These are phyloP conservation scores for Larix kaempferi DNA, from an alignment of 75 land plant genomes.

Conservation along the genomic window DNA sequence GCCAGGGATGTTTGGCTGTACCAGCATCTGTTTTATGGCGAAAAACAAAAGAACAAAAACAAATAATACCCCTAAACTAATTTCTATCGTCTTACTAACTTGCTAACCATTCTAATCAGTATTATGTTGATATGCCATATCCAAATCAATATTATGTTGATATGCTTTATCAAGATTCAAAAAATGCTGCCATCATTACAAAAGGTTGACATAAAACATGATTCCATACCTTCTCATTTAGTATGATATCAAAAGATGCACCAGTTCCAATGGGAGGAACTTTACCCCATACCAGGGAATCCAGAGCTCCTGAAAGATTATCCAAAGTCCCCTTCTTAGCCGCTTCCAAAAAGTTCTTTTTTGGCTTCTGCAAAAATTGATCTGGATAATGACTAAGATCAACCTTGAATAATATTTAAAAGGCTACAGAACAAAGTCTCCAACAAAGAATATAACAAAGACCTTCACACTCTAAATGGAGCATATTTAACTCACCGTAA, in stretches of 20 bases:
- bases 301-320: constrained; percentile 50
- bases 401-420: constrained; percentile 1
- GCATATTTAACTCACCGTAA: constrained; percentile 43
- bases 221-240: constrained; percentile 31
- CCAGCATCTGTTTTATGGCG: too few relatives aligned
- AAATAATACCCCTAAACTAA: too few relatives aligned
- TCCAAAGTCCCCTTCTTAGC: constrained; percentile 57
- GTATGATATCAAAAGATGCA: constrained; percentile 49
- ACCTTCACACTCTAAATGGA: background rate
- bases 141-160: background rate
- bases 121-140: background rate
- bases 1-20: too few relatives aligned
- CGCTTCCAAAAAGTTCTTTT: constrained; percentile 52
- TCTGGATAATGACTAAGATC: background rate
- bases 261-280: constrained; percentile 63
- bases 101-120: too few relatives aligned
- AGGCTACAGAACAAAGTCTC: background rate
- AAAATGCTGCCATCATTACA: background rate
- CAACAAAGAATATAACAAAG: background rate
- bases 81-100: too few relatives aligned
- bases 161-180: background rate
- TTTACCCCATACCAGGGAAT: constrained; percentile 78
- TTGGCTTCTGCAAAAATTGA: constrained; percentile 49
- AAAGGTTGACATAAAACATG: background rate
- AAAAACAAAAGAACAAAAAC: too few relatives aligned